Evolutionary conservation across 2,329 filamentous ascomycete genomes (phyloP).

Genomic region (Botryotinia narcissicola): DNA sequence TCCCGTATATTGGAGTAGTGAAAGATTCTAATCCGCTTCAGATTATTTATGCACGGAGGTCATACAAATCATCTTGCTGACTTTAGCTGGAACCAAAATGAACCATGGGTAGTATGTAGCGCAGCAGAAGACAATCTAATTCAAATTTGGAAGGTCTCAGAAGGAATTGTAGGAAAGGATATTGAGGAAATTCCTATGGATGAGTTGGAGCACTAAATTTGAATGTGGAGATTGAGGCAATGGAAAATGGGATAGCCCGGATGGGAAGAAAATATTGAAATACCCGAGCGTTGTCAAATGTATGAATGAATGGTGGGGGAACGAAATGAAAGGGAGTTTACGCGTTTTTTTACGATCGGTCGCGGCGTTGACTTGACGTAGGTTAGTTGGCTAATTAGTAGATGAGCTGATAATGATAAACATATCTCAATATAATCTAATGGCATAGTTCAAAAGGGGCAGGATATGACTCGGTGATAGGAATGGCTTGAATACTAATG

Average conservation of each 20-base stretch:
- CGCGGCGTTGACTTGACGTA: slow-evolving; percentile 6
- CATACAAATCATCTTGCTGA: slow-evolving; percentile 96
- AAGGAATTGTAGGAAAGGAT: slow-evolving; percentile 77
- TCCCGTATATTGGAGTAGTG: background rate
- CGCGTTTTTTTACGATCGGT: background rate
- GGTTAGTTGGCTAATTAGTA: background rate
- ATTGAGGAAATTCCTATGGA: slow-evolving; percentile 72
- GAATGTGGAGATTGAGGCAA: background rate
- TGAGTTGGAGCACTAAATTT: slow-evolving; percentile 63
- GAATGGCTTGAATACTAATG: background rate
- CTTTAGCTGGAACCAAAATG: slow-evolving; percentile 96
- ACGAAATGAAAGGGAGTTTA: background rate
- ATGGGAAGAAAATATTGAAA: slow-evolving; percentile 2
- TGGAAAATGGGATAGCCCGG: background rate
- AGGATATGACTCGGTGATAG: background rate
- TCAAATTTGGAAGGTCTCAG: slow-evolving; percentile 88
- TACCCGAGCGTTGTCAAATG: slow-evolving; percentile 7
- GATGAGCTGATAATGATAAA: slow-evolving; percentile 8
- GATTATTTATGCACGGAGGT: slow-evolving; percentile 96
- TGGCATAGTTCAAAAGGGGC: too few relatives aligned
- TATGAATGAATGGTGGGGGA: slow-evolving; percentile 6
- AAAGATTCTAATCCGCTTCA: slow-evolving; percentile 39
- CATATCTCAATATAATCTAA: background rate
- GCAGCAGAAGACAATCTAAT: slow-evolving; percentile 96
- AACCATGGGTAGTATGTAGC: slow-evolving; percentile 94